Base-by-base conservation (phyloP, 371 early-diverging fungal species). In the Mucor mucedo region DNA sequence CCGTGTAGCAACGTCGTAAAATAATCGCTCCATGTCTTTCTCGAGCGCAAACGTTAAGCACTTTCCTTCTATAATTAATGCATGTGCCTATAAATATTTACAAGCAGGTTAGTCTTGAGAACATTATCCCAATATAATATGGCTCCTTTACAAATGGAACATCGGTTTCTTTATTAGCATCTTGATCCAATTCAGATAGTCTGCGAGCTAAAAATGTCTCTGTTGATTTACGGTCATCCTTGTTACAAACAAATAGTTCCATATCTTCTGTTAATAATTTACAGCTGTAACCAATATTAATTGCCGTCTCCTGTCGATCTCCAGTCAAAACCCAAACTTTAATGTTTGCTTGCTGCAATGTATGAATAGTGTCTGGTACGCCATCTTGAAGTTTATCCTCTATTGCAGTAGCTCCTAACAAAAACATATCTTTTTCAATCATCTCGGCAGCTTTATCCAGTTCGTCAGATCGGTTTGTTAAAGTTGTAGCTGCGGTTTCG, bases 341-440 rank as follows among this genome's bases (percentile, higher is more conserved):
- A 66, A 93, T 93, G 4, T 96, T 96, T 4, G 98, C 98, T 70
- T 92, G 90, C 40, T 91, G 93, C 48, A 99, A 79, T 4, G 93
- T 93, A 67, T 91, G 88, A 59, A 99, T 96, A 0, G 99, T 97
- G 60, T 97, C 94, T 14, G 96, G 95, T 6, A 98, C 99, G 53
- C 95, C 95, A 60, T 98, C 98, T 83, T 99, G 99, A 14, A 99
- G 83, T 71, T 93, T 94, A 77, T 99, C 99, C 83, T 99, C 99
- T 67, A 99, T 98, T 5, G 98, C 99, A 0, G 99, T 97, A 0
- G 97, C 96, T 5, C 99, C 99, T 5, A 99, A 66, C 62, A 97
- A 75, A 49, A 88, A 84, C 77, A 98, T 70, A 50, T 96, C 86
- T 62, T 90, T 88, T 72, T 98, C 98, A 65, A 98, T 97, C 60